Conservation (phyloP, 805 yeast genomes). For the Kuraishia piskuri region DNA sequence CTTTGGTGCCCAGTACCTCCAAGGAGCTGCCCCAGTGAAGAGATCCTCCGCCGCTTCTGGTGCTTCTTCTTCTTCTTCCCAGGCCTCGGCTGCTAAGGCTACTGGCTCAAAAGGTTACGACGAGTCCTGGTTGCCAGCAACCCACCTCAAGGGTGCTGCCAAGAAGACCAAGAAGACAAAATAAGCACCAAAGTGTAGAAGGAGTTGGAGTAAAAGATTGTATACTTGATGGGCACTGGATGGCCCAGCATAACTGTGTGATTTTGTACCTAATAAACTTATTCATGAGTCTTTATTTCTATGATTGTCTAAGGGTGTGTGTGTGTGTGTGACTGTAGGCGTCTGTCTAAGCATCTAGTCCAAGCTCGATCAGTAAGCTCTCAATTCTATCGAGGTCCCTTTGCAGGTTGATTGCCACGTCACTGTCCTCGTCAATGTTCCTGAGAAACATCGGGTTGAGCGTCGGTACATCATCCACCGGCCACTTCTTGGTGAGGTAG, state of each 20-base stretch:
- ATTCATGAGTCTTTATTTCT: neutral
- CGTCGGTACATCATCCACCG: conserved; percentile 15
- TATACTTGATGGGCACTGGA: neutral
- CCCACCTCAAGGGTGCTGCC: conserved; percentile 29
- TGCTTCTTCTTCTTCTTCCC: conserved; percentile 15
- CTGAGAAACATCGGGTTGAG: conserved; percentile 5
- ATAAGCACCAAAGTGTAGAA: conserved; percentile 6
- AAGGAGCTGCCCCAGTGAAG: conserved; percentile 25
- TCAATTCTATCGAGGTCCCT: conserved; percentile 32
- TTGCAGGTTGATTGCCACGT: conserved; percentile 23
- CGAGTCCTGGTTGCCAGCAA: conserved; percentile 52
- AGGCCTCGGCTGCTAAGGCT: conserved; percentile 21
- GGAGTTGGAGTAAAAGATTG: neutral
- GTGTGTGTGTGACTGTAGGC: neutral
- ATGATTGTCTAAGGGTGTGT: neutral
- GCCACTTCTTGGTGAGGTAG: conserved; percentile 36
- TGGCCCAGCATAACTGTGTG: neutral
- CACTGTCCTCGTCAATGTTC: conserved; percentile 9
- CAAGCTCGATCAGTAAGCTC: conserved; percentile 25
- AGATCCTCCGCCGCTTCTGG: conserved; percentile 17
- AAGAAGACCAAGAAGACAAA: conserved; percentile 24
- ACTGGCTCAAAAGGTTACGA: conserved; percentile 22
- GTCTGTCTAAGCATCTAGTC: conserved; percentile 27
- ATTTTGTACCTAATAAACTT: neutral
- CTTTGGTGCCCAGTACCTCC: conserved; percentile 37